These are phyloP conservation scores for Cordyceps javanica DNA, from an alignment of 2,329 filamentous ascomycete species.

Conservation along the genomic window DNA sequence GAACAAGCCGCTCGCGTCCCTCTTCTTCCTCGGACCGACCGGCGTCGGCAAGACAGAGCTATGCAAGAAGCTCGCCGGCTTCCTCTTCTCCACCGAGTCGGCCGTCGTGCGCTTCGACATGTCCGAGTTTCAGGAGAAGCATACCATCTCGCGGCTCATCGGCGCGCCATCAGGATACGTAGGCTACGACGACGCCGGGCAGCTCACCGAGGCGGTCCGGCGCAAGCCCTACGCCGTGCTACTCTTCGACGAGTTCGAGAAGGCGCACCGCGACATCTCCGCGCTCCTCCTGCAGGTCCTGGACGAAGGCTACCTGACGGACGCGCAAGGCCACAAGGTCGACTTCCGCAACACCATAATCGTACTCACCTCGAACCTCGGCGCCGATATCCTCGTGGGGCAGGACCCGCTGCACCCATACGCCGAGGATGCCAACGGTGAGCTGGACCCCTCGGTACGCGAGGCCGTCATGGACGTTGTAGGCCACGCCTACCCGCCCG, in stretches of 20 bases:
- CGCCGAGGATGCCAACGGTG: conserved; percentile 55
- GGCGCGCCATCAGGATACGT: conserved; percentile 92
- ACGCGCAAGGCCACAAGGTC: conserved; percentile 91
- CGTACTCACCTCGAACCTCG: conserved; percentile 91
- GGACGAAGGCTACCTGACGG: conserved; percentile 92
- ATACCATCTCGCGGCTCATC: conserved; percentile 88
- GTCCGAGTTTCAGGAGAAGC: conserved; percentile 96
- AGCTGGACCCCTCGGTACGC: conserved; percentile 68
- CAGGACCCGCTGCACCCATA: conserved; percentile 60
- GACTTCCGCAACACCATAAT: conserved; percentile 97
- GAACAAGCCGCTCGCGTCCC: conserved; percentile 84
- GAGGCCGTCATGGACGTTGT: conserved; percentile 86
- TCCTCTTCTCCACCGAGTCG: conserved; percentile 86
- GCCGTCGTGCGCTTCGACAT: conserved; percentile 95
- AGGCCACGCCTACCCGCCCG: conserved; percentile 67
- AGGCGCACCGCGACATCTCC: conserved; percentile 92
- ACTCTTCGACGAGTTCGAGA: conserved; percentile 96
- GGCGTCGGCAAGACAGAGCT: conserved; percentile 97
- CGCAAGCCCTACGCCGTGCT: conserved; percentile 93
- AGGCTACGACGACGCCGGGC: conserved; percentile 93
- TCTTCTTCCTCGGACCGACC: conserved; percentile 96
- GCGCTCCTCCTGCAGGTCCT: conserved; percentile 87
- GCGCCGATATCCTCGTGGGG: conserved; percentile 83
- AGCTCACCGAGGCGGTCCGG: conserved; percentile 90
- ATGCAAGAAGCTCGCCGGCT: conserved; percentile 90